A percentile compares a stretch with the other conserved stretches of the same genome.
Conservation (phyloP, 768 basidiomycete species). For the Suillus placidus region DNA sequence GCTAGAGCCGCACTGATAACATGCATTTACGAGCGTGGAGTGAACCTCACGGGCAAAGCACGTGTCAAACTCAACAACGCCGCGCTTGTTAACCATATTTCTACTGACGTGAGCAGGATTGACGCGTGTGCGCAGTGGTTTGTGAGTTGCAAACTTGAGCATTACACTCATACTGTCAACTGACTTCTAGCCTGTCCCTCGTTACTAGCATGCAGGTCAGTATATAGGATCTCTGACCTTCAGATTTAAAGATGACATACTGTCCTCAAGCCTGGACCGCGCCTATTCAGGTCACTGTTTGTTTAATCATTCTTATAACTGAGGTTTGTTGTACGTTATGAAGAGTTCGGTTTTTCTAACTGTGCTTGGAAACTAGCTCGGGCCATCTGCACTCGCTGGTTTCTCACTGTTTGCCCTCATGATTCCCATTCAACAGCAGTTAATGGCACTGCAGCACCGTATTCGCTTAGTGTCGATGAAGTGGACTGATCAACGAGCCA, state of each 20-base stretch:
- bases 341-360: neutral
- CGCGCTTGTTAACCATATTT: constrained; percentile 61
- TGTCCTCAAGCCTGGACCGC: constrained; percentile 58
- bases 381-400: constrained; percentile 70
- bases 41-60: constrained; percentile 66
- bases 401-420: constrained; percentile 67
- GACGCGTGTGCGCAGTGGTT: constrained; percentile 74
- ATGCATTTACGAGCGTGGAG: constrained; percentile 70
- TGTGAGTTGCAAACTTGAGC: constrained; percentile 42
- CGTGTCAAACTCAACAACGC: constrained; percentile 64
- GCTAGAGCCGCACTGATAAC: constrained; percentile 67
- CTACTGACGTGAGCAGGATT: constrained; percentile 66
- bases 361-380: constrained; percentile 46
- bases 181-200: neutral
- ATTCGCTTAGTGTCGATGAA: constrained; percentile 57
- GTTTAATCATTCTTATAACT: constrained; percentile 59
- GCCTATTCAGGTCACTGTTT: constrained; percentile 64
- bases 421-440: constrained; percentile 62
- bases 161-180: neutral
- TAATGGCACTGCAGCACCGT: constrained; percentile 61
- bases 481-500: constrained; percentile 65
- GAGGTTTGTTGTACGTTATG: constrained; percentile 41
- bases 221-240: neutral
- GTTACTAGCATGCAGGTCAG: constrained; percentile 44
- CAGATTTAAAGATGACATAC: constrained; percentile 2